A percentile compares a stretch with the other conserved stretches of the same genome.
Conservation (phyloP, 257 asterid genomes). For the Knoxia roxburghii region DNA sequence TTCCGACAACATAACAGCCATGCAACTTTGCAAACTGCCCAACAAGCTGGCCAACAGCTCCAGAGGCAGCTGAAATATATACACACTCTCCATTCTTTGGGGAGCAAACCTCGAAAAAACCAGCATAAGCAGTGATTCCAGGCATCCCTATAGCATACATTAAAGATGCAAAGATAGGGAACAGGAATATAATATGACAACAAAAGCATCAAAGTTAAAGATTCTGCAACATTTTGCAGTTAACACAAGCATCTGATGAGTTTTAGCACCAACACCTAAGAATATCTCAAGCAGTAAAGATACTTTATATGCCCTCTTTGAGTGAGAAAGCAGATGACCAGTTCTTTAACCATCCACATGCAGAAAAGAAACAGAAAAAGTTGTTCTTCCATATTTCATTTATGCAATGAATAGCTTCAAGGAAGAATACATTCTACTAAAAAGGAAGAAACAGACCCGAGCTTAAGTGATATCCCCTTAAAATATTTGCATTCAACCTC, state of each 20-base stretch:
- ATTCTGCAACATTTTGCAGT: not conserved
- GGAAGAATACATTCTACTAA: not conserved
- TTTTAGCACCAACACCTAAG: not conserved
- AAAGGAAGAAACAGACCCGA: not conserved
- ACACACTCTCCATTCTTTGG: constrained; percentile 31
- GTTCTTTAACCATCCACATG: not conserved
- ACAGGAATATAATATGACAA: not conserved
- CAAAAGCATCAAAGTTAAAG: not conserved
- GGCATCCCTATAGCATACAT: constrained; percentile 18
- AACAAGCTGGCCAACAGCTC: constrained; percentile 34
- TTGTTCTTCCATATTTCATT: not conserved
- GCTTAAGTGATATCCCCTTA: not conserved
- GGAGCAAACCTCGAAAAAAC: constrained; percentile 29
- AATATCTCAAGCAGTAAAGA: not conserved
- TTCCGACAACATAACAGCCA: constrained; percentile 33
- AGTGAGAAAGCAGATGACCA: not conserved
- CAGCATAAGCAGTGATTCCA: constrained; percentile 30
- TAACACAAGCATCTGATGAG: not conserved
- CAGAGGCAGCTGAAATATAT: constrained; percentile 30
- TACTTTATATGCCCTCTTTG: not conserved
- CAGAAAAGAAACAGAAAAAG: not conserved
- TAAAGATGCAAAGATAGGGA: not conserved
- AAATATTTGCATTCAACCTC: not conserved
- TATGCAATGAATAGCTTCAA: not conserved
- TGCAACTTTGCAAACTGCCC: constrained; percentile 27